These are phyloP conservation scores for Ceratocystiopsis sp. DNA, from an alignment of 2,329 filamentous ascomycete genomes.

Conservation along the genomic window DNA sequence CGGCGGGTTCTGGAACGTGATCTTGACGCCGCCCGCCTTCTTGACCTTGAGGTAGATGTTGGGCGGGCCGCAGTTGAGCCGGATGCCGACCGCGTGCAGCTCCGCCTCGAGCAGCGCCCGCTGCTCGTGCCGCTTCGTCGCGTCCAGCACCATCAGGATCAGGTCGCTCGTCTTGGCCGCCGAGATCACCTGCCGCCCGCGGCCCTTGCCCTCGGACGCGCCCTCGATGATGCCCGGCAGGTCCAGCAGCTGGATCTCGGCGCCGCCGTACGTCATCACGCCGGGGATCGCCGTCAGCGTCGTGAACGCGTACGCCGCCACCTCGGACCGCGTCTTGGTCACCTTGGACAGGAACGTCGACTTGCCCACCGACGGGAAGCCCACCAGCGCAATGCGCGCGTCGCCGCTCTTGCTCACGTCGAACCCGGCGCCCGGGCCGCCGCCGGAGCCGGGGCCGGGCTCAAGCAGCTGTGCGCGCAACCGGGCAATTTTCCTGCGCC, in stretches of 20 bases:
- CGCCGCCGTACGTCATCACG: conserved; percentile 91
- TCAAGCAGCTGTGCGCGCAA: conserved; percentile 88
- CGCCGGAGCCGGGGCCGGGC: conserved; percentile 62
- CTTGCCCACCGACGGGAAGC: conserved; percentile 98
- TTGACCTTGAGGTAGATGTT: conserved; percentile 97
- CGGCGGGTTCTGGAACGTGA: conserved; percentile 79
- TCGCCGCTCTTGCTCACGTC: conserved; percentile 94
- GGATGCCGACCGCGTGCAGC: conserved; percentile 85
- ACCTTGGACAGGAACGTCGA: conserved; percentile 98
- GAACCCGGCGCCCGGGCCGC: conserved; percentile 68
- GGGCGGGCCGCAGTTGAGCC: conserved; percentile 82
- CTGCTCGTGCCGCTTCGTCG: conserved; percentile 92
- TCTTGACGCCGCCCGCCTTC: conserved; percentile 96
- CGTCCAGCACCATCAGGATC: conserved; percentile 92
- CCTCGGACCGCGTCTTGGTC: conserved; percentile 92
- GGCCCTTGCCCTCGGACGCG: conserved; percentile 84
- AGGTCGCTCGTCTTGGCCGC: conserved; percentile 96
- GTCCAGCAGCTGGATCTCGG: conserved; percentile 96
- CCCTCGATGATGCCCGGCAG: conserved; percentile 97
- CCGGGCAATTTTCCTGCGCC: conserved; percentile 73
- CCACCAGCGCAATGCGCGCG: conserved; percentile 88
- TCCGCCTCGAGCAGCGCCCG: conserved; percentile 78
- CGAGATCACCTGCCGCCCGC: conserved; percentile 90
- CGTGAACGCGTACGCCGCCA: conserved; percentile 93
- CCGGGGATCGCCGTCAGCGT: conserved; percentile 94